Conservation (phyloP, 1,284 basidiomycete species). For the Boletus nobilissimus region DNA sequence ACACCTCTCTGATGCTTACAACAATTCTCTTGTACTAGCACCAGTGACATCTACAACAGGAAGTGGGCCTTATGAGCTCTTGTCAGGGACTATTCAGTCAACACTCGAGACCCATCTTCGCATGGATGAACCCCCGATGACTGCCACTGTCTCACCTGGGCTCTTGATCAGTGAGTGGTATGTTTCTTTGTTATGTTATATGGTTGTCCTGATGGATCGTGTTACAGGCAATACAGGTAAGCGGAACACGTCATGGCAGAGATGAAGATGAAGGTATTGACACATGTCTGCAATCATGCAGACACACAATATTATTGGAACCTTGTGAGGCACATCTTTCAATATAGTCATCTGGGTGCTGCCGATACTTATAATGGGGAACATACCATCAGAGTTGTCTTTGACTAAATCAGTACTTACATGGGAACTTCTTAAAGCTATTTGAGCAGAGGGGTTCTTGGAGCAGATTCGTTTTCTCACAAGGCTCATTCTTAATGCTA, state of each 20-base stretch:
- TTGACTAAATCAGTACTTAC: conserved; percentile 8
- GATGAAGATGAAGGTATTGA: conserved; percentile 38
- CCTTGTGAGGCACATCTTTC: conserved; percentile 60
- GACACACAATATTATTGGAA: conserved; percentile 61
- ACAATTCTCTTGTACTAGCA: conserved; percentile 57
- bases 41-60: conserved; percentile 58
- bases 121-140: conserved; percentile 37
- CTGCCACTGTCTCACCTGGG: background rate
- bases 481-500: conserved; percentile 49
- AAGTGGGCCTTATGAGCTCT: conserved; percentile 55
- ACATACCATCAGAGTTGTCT: conserved; percentile 59
- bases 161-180: conserved; percentile 40
- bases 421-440: conserved; percentile 34
- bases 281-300: conserved; percentile 37
- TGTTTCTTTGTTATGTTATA: conserved; percentile 23
- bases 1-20: conserved; percentile 51
- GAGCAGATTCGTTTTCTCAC: conserved; percentile 52
- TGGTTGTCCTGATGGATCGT: conserved; percentile 17
- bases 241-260: conserved; percentile 30
- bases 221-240: conserved; percentile 49
- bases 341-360: conserved; percentile 54
- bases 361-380: conserved; percentile 52
- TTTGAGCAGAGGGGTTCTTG: conserved; percentile 48
- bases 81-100: conserved; percentile 60
- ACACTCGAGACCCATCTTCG: conserved; percentile 43